These are phyloP conservation scores for Cyphellophora europaea DNA, from an alignment of 2,329 filamentous ascomycete species.

Conservation along the genomic window DNA sequence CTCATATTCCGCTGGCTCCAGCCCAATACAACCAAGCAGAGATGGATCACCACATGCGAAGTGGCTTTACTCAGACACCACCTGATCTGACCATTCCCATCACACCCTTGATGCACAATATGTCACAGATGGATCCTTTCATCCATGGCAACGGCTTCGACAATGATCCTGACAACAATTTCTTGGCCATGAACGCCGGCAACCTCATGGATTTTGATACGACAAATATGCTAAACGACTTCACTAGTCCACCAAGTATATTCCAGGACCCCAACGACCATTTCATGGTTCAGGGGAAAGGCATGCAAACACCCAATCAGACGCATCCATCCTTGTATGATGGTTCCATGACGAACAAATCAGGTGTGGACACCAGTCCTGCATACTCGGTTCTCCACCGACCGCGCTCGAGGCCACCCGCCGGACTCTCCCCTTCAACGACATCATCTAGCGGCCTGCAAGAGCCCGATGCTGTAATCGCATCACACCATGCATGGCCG, in stretches of 20 bases:
- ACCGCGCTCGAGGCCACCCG: constrained; percentile 7
- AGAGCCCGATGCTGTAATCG: constrained; percentile 39
- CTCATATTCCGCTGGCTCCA: constrained; percentile 14
- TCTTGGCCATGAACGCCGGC: constrained; percentile 14
- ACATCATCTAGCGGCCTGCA: constrained; percentile 15
- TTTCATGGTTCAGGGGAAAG: constrained; percentile 12
- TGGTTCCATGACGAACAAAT: constrained; percentile 6
- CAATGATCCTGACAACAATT: constrained; percentile 18
- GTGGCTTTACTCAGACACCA: constrained; percentile 16
- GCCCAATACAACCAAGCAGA: constrained; percentile 12
- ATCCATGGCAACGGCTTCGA: constrained; percentile 14
- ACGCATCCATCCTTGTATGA: constrained; percentile 11
- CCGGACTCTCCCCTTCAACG: constrained; percentile 15
- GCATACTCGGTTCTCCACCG: not conserved
- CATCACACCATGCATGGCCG: constrained; percentile 43
- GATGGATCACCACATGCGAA: constrained; percentile 13
- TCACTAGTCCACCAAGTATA: constrained; percentile 17
- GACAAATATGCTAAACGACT: constrained; percentile 14
- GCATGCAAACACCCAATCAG: constrained; percentile 15
- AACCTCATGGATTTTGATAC: constrained; percentile 18
- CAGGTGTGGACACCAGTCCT: constrained; percentile 1
- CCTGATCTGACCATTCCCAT: constrained; percentile 17
- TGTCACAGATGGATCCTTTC: constrained; percentile 18
- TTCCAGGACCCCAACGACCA: constrained; percentile 16
- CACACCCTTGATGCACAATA: constrained; percentile 19